A percentile compares a stretch with the other conserved stretches of the same genome.
These are phyloP conservation scores for Populus trichocarpa DNA, from an alignment of 441 rosid species.

Conservation along the genomic window DNA sequence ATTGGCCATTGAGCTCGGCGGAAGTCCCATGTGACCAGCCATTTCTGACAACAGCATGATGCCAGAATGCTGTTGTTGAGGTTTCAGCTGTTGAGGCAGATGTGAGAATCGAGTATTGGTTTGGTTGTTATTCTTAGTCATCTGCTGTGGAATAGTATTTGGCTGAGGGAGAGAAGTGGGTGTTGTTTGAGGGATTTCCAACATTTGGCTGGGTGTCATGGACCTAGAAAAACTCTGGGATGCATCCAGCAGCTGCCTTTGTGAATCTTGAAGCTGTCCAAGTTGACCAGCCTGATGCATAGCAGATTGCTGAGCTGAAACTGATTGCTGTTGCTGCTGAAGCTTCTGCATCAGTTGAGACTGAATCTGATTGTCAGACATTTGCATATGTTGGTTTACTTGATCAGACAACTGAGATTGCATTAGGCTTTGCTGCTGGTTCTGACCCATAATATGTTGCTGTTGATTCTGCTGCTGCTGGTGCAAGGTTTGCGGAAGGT, in stretches of 20 bases:
- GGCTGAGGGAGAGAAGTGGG: slow-evolving; percentile 41
- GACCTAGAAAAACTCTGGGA: slow-evolving; percentile 52
- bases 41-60: slow-evolving; percentile 32
- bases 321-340: slow-evolving; percentile 54
- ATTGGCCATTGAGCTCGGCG: slow-evolving; percentile 28
- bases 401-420: slow-evolving; percentile 46
- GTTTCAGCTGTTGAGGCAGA: slow-evolving; percentile 35
- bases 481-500: slow-evolving; percentile 49
- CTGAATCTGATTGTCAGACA: slow-evolving; percentile 51
- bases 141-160: slow-evolving; percentile 35
- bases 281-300: slow-evolving; percentile 44
- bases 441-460: slow-evolving; percentile 36
- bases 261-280: slow-evolving; percentile 46
- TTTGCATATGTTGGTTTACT: slow-evolving; percentile 37
- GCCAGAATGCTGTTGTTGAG: slow-evolving; percentile 42
- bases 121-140: slow-evolving; percentile 35
- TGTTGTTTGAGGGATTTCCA: slow-evolving; percentile 44
- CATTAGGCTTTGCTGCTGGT: slow-evolving; percentile 37
- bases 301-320: slow-evolving; percentile 41
- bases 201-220: slow-evolving; percentile 32
- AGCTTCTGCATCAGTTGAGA: slow-evolving; percentile 53
- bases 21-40: slow-evolving; percentile 34
- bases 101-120: slow-evolving; percentile 38
- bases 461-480: slow-evolving; percentile 44
- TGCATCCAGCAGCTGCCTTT: slow-evolving; percentile 44